Evolutionary conservation across 1,284 basidiomycete species (phyloP), one percentile per base, ranked within the genome.

Genomic region (Omphalotus olearius): DNA sequence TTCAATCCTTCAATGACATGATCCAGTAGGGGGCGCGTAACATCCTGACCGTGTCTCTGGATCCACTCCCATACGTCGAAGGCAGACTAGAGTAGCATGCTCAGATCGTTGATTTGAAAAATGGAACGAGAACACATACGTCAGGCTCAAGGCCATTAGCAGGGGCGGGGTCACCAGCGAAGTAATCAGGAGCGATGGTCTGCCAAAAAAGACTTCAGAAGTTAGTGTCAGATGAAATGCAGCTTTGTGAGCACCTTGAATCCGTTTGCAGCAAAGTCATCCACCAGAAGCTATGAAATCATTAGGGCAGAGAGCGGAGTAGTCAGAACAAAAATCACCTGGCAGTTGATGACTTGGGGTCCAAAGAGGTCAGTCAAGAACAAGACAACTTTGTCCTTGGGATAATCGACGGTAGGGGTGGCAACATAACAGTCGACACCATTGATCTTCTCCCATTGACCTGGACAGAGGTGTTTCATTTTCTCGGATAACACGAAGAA

Each of bases 221-320:
- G 23, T 23, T 42, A 16, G 43, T 51, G 6, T 30, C 16, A 45
- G 6, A 17, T 10, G 5, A 2, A 26, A 35, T 47, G 25, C n/a
- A 4, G 41, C 14, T 28, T 49, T 26, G 18, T 7, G 11, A 17
- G 36, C 33, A 33, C 30, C 30, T 33, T 80, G 73, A 79, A 85
- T 10, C 88, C 88, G 57, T 87, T 85, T 25, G 70, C 71, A 14
- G 88, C 87, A 66, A 84, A 91, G 61, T 81, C 83, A 60, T 92
- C 90, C 11, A 74, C 80, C 30, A 87, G 69, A 26, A 86, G 72
- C 82, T 86, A 60, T 7, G 13, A 55, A 11, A 50, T 13, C 26
- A 16, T 5, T 26, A 7, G 6, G 26, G 9, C 16, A 4, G 13
- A 28, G 13, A 18, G 11, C 72, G 28, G 6, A 23, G 26, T 17